Percentiles rank a stretch among this genome's conserved stretches.
These are phyloP conservation scores for Plenodomus tracheiphilus DNA, from an alignment of 2,329 filamentous ascomycete species.

Conservation along the genomic window DNA sequence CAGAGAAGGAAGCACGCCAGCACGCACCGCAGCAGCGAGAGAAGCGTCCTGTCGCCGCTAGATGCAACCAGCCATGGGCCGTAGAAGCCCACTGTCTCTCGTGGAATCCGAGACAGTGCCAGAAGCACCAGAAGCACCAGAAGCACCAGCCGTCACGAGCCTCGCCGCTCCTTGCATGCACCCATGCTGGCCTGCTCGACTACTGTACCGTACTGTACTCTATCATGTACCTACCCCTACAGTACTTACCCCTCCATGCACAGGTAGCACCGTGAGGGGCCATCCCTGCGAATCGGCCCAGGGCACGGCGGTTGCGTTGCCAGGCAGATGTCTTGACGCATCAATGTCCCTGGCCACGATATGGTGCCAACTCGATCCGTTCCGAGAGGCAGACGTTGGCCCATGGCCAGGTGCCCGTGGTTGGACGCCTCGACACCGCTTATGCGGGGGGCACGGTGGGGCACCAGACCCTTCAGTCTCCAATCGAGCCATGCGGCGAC, in stretches of 20 bases:
- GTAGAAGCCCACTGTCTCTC: neutral
- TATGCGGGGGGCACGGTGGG: conserved; percentile 34
- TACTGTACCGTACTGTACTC: too few species aligned
- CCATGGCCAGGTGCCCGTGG: conserved; percentile 23
- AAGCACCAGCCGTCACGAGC: conserved; percentile 26
- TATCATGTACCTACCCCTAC: too few species aligned
- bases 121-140: too few species aligned
- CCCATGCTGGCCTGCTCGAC: neutral
- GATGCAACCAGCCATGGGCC: neutral
- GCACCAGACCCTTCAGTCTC: conserved; percentile 15
- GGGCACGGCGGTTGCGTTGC: conserved; percentile 34
- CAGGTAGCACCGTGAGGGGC: neutral
- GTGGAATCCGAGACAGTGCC: neutral
- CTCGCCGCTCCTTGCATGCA: neutral
- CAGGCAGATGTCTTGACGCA: conserved; percentile 31
- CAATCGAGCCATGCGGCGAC: conserved; percentile 10
- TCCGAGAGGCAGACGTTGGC: conserved; percentile 32
- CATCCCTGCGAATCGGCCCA: conserved; percentile 10
- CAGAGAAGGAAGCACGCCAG: neutral
- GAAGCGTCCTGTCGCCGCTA: neutral
- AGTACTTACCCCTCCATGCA: conserved; percentile 1
- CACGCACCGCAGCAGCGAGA: conserved; percentile 1
- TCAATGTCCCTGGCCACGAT: neutral
- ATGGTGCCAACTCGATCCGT: conserved; percentile 24
- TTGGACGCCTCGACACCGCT: conserved; percentile 30